A percentile compares a stretch with the other conserved stretches of the same genome.
Evolutionary conservation across 2,329 filamentous ascomycete genomes (phyloP).

Genomic region (Fusarium solani-melongenae): DNA sequence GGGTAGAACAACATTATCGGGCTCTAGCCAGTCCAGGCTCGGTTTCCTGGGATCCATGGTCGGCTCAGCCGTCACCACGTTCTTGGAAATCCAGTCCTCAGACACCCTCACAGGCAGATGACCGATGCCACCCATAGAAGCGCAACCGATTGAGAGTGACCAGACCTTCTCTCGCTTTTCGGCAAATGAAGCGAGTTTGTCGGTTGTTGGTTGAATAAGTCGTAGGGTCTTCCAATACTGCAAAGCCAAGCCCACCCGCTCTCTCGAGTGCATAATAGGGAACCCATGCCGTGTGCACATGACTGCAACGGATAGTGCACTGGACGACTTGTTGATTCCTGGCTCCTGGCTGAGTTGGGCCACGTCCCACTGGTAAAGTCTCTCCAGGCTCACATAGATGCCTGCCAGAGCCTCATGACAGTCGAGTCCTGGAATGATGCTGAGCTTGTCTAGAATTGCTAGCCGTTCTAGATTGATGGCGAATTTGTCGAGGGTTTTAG

Average conservation of each 20-base stretch:
- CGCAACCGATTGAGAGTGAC: constrained; percentile 76
- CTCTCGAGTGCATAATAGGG: constrained; percentile 76
- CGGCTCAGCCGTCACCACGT: constrained; percentile 68
- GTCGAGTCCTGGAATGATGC: constrained; percentile 74
- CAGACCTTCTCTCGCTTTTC: constrained; percentile 65
- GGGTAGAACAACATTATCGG: constrained; percentile 70
- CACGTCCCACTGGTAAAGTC: constrained; percentile 78
- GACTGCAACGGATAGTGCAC: constrained; percentile 65
- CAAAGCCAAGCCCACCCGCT: constrained; percentile 74
- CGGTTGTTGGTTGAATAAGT: constrained; percentile 54
- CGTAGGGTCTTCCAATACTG: constrained; percentile 81
- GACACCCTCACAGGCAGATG: constrained; percentile 76
- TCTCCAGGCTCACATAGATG: constrained; percentile 75
- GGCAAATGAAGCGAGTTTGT: constrained; percentile 51
- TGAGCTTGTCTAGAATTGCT: constrained; percentile 77
- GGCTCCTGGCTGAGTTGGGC: constrained; percentile 64
- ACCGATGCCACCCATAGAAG: constrained; percentile 56
- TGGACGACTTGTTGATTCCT: constrained; percentile 57
- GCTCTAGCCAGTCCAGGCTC: constrained; percentile 78
- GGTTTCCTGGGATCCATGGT: constrained; percentile 54
- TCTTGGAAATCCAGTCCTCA: constrained; percentile 77
- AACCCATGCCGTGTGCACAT: constrained; percentile 77
- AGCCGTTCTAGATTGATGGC: constrained; percentile 77
- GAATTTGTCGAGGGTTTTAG: constrained; percentile 77
- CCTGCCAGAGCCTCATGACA: constrained; percentile 82